These are phyloP conservation scores for Blastocladiella britannica DNA, from an alignment of 192 early-diverging fungal species.

Conservation along the genomic window DNA sequence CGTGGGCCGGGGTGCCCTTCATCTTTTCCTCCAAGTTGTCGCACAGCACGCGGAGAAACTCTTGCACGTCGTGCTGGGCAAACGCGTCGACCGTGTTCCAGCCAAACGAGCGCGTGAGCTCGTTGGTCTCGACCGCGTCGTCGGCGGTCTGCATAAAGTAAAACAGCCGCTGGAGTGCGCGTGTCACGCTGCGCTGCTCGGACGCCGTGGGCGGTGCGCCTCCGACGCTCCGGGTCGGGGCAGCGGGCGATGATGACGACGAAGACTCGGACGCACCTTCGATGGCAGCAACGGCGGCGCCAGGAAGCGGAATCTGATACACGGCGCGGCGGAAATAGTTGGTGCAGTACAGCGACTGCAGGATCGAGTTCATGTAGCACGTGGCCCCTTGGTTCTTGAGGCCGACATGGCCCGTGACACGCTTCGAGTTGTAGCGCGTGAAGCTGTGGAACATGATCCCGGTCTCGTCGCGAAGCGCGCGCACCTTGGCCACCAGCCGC, in stretches of 20 bases:
- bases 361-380: constrained; percentile 96
- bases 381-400: constrained; percentile 95
- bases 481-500: constrained; percentile 46
- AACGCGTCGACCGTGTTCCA: constrained; percentile 92
- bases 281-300: too few species aligned
- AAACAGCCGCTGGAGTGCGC: constrained; percentile 87
- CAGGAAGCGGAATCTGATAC: constrained; percentile 62
- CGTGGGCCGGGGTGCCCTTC: constrained; percentile 87
- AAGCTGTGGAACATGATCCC: constrained; percentile 94
- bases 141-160: constrained; percentile 61
- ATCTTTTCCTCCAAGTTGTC: constrained; percentile 94
- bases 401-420: constrained; percentile 76
- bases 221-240: too few species aligned
- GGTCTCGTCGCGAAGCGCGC: constrained; percentile 62
- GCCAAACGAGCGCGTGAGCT: constrained; percentile 94
- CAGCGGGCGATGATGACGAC: too few species aligned
- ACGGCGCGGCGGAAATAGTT: constrained; percentile 81
- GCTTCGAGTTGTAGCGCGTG: constrained; percentile 76
- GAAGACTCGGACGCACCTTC: constrained; percentile 73
- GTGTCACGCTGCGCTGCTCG: constrained; percentile 67
- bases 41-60: constrained; percentile 90
- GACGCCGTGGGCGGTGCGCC: too few species aligned
- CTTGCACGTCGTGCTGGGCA: constrained; percentile 97
- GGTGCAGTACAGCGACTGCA: constrained; percentile 88
- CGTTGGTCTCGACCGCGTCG: constrained; percentile 67